These are phyloP conservation scores for Serpula lacrymans DNA, from an alignment of 768 basidiomycete genomes.

Conservation along the genomic window DNA sequence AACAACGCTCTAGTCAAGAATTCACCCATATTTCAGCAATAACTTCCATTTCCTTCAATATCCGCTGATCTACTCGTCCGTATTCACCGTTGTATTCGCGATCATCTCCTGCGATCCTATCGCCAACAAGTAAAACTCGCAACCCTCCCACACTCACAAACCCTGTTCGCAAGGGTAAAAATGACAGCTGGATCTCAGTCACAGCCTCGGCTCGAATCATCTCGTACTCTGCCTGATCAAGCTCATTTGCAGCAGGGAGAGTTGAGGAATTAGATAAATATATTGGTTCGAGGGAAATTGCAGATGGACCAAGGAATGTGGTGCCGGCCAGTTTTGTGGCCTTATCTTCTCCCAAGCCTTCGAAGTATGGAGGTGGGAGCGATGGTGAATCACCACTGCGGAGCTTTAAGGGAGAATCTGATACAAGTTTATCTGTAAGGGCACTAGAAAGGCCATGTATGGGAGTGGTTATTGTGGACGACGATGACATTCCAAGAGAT, in stretches of 20 bases:
- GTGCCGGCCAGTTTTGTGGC: slow-evolving; percentile 29
- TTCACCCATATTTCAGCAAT: slow-evolving; percentile 70
- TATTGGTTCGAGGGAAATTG: slow-evolving; percentile 42
- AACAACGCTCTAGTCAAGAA: slow-evolving; percentile 16
- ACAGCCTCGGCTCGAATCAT: slow-evolving; percentile 34
- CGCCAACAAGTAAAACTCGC: slow-evolving; percentile 62
- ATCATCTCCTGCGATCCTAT: slow-evolving; percentile 40
- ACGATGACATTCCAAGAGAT: slow-evolving; percentile 7
- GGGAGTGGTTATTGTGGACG: slow-evolving; percentile 3
- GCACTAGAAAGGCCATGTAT: slow-evolving; percentile 4
- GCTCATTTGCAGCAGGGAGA: slow-evolving; percentile 4
- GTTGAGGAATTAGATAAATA: slow-evolving; percentile 25
- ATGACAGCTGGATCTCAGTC: slow-evolving; percentile 64
- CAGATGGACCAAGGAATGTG: slow-evolving; percentile 50
- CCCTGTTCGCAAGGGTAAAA: slow-evolving; percentile 54
- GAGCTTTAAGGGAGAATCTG: slow-evolving; percentile 12
- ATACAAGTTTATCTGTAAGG: slow-evolving; percentile 8
- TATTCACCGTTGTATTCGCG: slow-evolving; percentile 16
- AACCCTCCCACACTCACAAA: slow-evolving; percentile 67
- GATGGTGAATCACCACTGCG: slow-evolving; percentile 2
- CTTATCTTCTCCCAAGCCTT: slow-evolving; percentile 34
- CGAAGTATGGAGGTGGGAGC: slow-evolving; percentile 48
- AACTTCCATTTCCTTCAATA: slow-evolving; percentile 68
- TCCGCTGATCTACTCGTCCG: slow-evolving; percentile 37
- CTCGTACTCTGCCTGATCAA: slow-evolving; percentile 9